A percentile compares a stretch with the other conserved stretches of the same genome.
phyloP scores from a whole-genome alignment of 352 stramenopile genomes.

The Phytophthora hybrid region DNA sequence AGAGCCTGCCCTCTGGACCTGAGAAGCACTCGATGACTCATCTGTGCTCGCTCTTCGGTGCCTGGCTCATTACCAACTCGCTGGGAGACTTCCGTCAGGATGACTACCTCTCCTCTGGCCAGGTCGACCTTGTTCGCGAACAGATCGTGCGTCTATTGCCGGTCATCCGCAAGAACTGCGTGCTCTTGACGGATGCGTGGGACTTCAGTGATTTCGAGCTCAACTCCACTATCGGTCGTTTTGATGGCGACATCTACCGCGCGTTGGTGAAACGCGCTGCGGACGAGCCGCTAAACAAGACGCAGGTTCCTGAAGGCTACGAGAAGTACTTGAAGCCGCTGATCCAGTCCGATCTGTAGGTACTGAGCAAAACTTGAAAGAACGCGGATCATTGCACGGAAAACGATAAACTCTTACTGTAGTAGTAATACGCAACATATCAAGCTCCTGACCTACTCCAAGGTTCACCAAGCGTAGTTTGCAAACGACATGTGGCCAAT shows the following conservation, averaged over 20 bases:
- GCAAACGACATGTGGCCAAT: background rate
- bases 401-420: background rate
- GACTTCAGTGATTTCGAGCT: conserved; percentile 67
- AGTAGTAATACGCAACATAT: background rate
- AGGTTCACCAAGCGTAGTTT: too few relatives aligned
- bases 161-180: conserved; percentile 49
- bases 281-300: conserved; percentile 56
- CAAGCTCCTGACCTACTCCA: too few relatives aligned
- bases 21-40: conserved; percentile 35
- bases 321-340: conserved; percentile 44
- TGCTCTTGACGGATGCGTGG: conserved; percentile 47
- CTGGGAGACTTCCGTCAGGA: conserved; percentile 55
- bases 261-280: conserved; percentile 43
- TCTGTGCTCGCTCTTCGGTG: conserved; percentile 46
- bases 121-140: conserved; percentile 37
- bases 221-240: conserved; percentile 57
- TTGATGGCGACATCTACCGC: conserved; percentile 61
- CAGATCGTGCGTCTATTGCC: conserved; percentile 44
- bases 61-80: conserved; percentile 48
- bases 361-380: background rate
- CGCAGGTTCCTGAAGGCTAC: conserved; percentile 50
- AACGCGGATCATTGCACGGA: background rate
- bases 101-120: conserved; percentile 52
- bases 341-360: conserved; percentile 24
- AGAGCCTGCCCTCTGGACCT: conserved; percentile 24